phyloP scores from a whole-genome alignment of 1,284 basidiomycete species.

The Neonothopanus nambi region DNA sequence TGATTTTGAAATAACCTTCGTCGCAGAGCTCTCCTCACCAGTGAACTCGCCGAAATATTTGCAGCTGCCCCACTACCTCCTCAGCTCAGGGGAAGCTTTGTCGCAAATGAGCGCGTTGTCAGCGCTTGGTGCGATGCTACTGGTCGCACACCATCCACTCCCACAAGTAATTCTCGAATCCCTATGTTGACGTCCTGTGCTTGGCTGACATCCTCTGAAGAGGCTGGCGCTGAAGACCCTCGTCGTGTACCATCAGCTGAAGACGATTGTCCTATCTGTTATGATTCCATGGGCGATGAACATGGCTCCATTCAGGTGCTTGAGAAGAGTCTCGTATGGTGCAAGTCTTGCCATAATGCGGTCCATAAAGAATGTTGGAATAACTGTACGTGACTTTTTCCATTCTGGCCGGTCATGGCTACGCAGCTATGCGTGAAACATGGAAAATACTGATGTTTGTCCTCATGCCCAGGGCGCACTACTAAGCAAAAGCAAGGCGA shows the following conservation, averaged over 20 bases:
- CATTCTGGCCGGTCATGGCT: background rate
- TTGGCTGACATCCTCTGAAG: slow-evolving; percentile 20
- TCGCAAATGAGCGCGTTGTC: slow-evolving; percentile 7
- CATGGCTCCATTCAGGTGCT: slow-evolving; percentile 7
- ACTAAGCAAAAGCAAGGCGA: slow-evolving; percentile 35
- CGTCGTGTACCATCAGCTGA: slow-evolving; percentile 58
- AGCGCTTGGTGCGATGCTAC: slow-evolving; percentile 14
- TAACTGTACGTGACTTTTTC: slow-evolving; percentile 49
- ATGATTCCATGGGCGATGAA: slow-evolving; percentile 55
- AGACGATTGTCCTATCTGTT: slow-evolving; percentile 76
- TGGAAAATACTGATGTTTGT: background rate
- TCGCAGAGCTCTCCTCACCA: slow-evolving; percentile 62
- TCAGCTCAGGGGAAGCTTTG: slow-evolving; percentile 27
- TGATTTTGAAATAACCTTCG: background rate
- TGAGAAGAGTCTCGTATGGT: slow-evolving; percentile 55
- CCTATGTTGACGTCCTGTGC: background rate
- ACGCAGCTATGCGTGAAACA: no score
- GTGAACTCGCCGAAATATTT: slow-evolving; percentile 66
- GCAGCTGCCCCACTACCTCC: slow-evolving; percentile 61
- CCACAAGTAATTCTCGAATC: background rate
- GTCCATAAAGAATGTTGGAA: slow-evolving; percentile 68
- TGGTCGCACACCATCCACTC: slow-evolving; percentile 1
- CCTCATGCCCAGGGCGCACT: slow-evolving; percentile 44
- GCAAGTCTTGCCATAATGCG: slow-evolving; percentile 66
- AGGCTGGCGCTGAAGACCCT: slow-evolving; percentile 25